Conservation (phyloP, 306 rosid genomes). For the Inga laurina region DNA sequence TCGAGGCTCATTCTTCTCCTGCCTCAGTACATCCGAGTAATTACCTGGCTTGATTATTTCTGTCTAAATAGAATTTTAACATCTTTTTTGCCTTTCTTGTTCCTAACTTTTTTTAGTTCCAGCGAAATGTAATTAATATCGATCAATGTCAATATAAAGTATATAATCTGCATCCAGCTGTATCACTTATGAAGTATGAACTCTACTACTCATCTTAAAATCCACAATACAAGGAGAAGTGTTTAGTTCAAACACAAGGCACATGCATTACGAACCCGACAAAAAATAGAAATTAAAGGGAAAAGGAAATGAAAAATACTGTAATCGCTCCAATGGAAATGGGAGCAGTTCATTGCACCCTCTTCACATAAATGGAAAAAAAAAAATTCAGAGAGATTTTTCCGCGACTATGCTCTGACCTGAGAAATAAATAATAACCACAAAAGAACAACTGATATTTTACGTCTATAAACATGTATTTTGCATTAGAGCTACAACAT, state of each 20-base stretch:
- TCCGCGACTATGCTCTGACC: conserved; percentile 26
- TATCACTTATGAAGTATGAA: too few relatives aligned
- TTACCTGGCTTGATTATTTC: conserved; percentile 5
- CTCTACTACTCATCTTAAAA: background rate
- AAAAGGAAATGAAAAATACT: conserved; percentile 11
- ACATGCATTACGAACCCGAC: conserved; percentile 21
- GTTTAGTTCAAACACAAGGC: background rate
- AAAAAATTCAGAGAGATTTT: background rate
- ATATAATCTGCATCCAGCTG: background rate
- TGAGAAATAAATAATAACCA: conserved; percentile 22
- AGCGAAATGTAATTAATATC: background rate
- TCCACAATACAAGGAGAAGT: background rate
- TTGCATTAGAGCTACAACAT: conserved; percentile 9
- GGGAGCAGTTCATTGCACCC: conserved; percentile 30
- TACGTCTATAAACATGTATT: conserved; percentile 38
- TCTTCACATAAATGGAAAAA: conserved; percentile 1
- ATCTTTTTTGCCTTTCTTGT: background rate
- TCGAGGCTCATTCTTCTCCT: conserved; percentile 8
- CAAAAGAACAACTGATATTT: conserved; percentile 28
- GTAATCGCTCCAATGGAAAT: conserved; percentile 35
- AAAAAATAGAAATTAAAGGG: conserved; percentile 23
- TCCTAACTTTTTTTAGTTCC: background rate
- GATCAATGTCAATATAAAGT: background rate
- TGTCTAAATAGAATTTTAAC: background rate
- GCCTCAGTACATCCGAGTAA: conserved; percentile 3